Base-by-base conservation (phyloP, 768 basidiomycete genomes). In the Suillus spraguei region DNA sequence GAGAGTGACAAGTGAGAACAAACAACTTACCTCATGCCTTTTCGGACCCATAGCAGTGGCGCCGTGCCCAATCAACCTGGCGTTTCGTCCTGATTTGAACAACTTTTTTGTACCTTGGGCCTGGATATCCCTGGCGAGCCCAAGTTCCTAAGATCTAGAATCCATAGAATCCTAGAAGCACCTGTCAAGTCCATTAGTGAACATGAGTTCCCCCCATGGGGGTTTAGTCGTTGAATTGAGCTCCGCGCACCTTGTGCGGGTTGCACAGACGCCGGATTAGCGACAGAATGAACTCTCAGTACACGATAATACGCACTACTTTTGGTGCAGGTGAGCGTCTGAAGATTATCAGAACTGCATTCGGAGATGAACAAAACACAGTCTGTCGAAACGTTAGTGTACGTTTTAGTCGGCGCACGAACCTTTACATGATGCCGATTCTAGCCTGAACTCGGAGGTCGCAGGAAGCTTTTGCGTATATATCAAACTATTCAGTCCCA, bases 41-140 rank as follows among this genome's bases (percentile, higher is more conserved):
- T 36, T 56, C 55, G 55, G 55, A 8, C 55, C 55, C 55, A 56
- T 39, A 36, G 22, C 38, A 24, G 36, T 39, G 55, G 55, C 38
- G 38, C 55, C 55, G 22, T n/a, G n/a, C n/a, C n/a, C n/a, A n/a
- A n/a, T n/a, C n/a, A 55, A 38, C n/a, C n/a, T 36, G 22, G 36
- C 36, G 22, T 17, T 38, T 24, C 22, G 16, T 28, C 9, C 24
- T 11, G 22, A 22, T 36, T 14, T n/a, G n/a, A 55, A 36, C 38
- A 11, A 28, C 17, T 24, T 17, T 9, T 52, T 4, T n/a, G 55
- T 56, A 39, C 55, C 38, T 56, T 11, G 38, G 55, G 1, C n/a
- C 24, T 56, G 38, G 16, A 17, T 8, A 24, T 56, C 55, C n/a
- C 47, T 47, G 22, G 22, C 13, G 22, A 54, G 33, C 52, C 16